Base-by-base conservation (phyloP, 257 asterid species). In the Plectranthus barbatus region DNA sequence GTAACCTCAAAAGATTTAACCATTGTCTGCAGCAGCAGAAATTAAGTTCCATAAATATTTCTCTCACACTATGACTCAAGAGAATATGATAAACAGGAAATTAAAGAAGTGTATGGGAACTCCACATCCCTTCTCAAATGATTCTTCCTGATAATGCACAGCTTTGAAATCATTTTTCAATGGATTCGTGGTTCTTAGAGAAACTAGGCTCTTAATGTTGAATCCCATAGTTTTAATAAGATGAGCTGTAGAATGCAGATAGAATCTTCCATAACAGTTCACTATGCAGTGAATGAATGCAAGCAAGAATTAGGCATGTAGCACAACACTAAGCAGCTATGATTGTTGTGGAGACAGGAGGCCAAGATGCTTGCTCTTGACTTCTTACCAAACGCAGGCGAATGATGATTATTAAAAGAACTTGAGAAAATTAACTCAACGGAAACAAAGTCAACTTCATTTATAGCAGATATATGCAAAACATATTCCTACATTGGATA, bases 1-100 rank as follows among this genome's bases (percentile, higher is more conserved):
- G 96, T 85, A 68, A 72, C 96, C 80, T 93, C 99, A 40, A 93
- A 93, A 62, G 99, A 93, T 74, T 90, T 84, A 45, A 74, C 88
- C 96, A 84, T 81, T 42, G 84, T 78, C 99, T 93, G 94, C 90
- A 87, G 64, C 69, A 73, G 20, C 37, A 68, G 61, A 72, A 60
- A 80, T 21, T 55, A 63, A 39, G 55, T 55, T 74, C 70, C 40
- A 48, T n/a, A n/a, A 61, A 64, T 7, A 60, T 59, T 13, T 47
- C 34, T n/a, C n/a, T n/a, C 2, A 57, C 67, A 18, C 20, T 57
- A 52, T 53, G 12, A 47, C 42, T 58, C 56, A 34, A 59, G 34
- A 59, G 15, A 23, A 13, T 49, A 61, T 44, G n/a, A 48, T 26
- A 10, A 20, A 58, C 19, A 61, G 64, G 36, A n/a, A 37, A 12